Evolutionary conservation across 805 yeast genomes (phyloP).

Genomic region (Lachancea lanzarotensis): DNA sequence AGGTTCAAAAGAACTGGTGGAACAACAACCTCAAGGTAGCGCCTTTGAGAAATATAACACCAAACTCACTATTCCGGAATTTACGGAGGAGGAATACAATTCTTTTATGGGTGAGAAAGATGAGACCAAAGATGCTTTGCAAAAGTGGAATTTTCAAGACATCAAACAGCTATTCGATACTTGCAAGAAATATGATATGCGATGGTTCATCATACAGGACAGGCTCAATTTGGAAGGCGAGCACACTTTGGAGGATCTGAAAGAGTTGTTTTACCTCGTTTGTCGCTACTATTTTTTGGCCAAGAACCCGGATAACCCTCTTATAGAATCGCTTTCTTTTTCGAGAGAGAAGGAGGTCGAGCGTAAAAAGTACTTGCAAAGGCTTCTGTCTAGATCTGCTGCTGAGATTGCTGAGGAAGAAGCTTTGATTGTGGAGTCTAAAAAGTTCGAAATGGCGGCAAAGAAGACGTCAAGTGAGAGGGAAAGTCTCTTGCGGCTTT

Average conservation of each 20-base stretch:
- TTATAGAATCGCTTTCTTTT: slow-evolving; percentile 59
- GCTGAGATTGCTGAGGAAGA: slow-evolving; percentile 98
- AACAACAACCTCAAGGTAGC: slow-evolving; percentile 36
- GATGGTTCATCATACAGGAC: slow-evolving; percentile 64
- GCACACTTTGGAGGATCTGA: slow-evolving; percentile 70
- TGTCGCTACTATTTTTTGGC: slow-evolving; percentile 48
- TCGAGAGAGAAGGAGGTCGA: slow-evolving; percentile 66
- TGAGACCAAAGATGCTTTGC: neutral
- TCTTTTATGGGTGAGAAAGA: slow-evolving; percentile 38
- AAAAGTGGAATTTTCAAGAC: slow-evolving; percentile 69
- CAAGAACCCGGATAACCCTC: slow-evolving; percentile 41
- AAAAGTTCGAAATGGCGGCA: slow-evolving; percentile 86
- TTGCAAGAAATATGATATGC: slow-evolving; percentile 44
- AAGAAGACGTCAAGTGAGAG: slow-evolving; percentile 83
- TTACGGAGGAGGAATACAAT: slow-evolving; percentile 57
- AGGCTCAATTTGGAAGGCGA: slow-evolving; percentile 37
- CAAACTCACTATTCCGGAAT: slow-evolving; percentile 59
- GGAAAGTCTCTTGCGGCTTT: slow-evolving; percentile 62
- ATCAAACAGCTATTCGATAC: slow-evolving; percentile 71
- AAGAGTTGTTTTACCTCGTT: slow-evolving; percentile 71
- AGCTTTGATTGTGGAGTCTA: slow-evolving; percentile 84
- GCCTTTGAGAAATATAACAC: slow-evolving; percentile 71
- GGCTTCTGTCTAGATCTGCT: slow-evolving; percentile 75
- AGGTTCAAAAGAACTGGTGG: slow-evolving; percentile 47
- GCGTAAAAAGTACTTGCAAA: slow-evolving; percentile 73